Conservation (phyloP, 306 rosid species). For the apple (Malus domestica) region DNA sequence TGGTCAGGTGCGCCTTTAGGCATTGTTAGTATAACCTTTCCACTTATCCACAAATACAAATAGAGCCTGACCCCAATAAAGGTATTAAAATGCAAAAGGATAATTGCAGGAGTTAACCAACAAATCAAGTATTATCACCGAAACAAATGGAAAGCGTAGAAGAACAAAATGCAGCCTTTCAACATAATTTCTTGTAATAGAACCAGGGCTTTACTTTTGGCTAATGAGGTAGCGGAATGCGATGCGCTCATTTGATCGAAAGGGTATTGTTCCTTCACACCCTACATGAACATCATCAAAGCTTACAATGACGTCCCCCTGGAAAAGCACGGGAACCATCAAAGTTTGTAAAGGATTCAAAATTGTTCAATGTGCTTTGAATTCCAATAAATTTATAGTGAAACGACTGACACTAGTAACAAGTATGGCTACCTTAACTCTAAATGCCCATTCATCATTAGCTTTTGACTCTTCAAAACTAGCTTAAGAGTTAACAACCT, state of each 20-base stretch:
- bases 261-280: constrained; percentile 93
- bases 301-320: constrained; percentile 98
- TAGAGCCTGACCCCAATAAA: not conserved
- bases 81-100: not conserved
- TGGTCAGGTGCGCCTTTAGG: not conserved
- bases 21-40: not conserved
- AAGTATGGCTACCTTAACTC: not conserved
- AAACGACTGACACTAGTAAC: not conserved
- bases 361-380: not conserved
- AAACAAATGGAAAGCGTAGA: constrained; percentile 1
- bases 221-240: constrained; percentile 92
- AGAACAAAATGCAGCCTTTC: not conserved
- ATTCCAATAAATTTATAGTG: not conserved
- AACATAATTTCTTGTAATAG: not conserved
- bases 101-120: not conserved
- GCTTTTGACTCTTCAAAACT: constrained; percentile 11
- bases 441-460: not conserved
- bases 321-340: constrained; percentile 16
- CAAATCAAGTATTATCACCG: not conserved
- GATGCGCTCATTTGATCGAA: constrained; percentile 84
- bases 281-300: constrained; percentile 79
- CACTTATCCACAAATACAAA: not conserved
- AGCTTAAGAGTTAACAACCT: not conserved
- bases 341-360: not conserved
- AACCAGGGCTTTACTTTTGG: constrained; percentile 64